Evolutionary conservation across 2,329 filamentous ascomycete species (phyloP).

Genomic region (Aureobasidium sp.): DNA sequence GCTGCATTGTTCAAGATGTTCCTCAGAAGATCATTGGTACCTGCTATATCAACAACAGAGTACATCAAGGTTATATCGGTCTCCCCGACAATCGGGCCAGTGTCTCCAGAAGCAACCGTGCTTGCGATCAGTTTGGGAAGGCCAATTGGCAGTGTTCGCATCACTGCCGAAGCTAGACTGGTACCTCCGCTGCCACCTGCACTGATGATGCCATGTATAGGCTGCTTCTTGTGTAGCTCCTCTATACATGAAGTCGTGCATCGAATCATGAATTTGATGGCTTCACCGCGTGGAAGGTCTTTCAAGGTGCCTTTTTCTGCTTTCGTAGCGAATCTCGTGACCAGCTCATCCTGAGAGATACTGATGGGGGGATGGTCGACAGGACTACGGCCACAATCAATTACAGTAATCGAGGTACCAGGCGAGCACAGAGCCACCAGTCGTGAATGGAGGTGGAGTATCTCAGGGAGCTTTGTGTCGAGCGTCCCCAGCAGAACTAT

Average conservation of each 20-base stretch:
- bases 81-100: slow-evolving; percentile 57
- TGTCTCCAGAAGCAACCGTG: slow-evolving; percentile 62
- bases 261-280: slow-evolving; percentile 50
- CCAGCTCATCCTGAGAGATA: slow-evolving; percentile 39
- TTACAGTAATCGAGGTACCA: slow-evolving; percentile 37
- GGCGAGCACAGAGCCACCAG: slow-evolving; percentile 27
- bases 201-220: slow-evolving; percentile 50
- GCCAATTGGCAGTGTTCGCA: slow-evolving; percentile 57
- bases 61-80: slow-evolving; percentile 65
- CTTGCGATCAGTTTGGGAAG: slow-evolving; percentile 65
- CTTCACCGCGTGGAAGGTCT: slow-evolving; percentile 45
- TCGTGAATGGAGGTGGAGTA: slow-evolving; percentile 47
- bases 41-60: slow-evolving; percentile 63
- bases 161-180: slow-evolving; percentile 52
- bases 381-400: slow-evolving; percentile 49
- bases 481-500: slow-evolving; percentile 56
- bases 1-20: slow-evolving; percentile 57
- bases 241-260: slow-evolving; percentile 40
- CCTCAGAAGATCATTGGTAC: slow-evolving; percentile 53
- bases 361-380: slow-evolving; percentile 41
- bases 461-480: slow-evolving; percentile 57
- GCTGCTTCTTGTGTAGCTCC: slow-evolving; percentile 40
- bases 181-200: slow-evolving; percentile 60
- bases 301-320: slow-evolving; percentile 24
- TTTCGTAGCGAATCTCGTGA: slow-evolving; percentile 28